Percentiles rank a stretch among this genome's conserved stretches.
Evolutionary conservation across 2,329 filamentous ascomycete genomes (phyloP).

Genomic region (Grosmannia serpens): DNA sequence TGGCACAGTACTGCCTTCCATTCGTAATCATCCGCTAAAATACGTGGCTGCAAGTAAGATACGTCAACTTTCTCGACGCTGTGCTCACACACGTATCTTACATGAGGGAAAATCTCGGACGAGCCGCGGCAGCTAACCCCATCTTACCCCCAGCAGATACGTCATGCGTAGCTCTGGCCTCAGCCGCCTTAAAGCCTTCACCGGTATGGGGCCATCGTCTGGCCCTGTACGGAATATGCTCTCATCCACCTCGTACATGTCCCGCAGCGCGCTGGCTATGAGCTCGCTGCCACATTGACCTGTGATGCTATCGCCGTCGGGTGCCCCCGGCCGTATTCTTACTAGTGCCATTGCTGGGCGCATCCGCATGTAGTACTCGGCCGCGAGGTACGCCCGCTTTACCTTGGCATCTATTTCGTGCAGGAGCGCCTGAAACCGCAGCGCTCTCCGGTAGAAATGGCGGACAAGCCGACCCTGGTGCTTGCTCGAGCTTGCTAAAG

Average conservation of each 20-base stretch:
- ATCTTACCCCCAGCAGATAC: not conserved
- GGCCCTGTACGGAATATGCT: not conserved
- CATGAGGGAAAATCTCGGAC: too few relatives aligned
- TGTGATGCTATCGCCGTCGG: not conserved
- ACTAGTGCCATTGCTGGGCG: not conserved
- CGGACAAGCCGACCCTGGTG: not conserved
- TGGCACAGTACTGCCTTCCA: too few relatives aligned
- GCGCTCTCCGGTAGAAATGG: not conserved
- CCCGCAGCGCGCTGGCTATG: not conserved
- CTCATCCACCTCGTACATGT: not conserved
- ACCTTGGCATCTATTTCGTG: not conserved
- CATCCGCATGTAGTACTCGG: not conserved
- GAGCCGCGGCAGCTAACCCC: not conserved
- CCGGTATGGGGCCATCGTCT: not conserved
- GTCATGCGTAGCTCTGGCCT: not conserved
- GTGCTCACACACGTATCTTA: too few relatives aligned
- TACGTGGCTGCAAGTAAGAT: too few relatives aligned
- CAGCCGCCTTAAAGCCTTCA: not conserved
- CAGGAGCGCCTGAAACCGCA: not conserved
- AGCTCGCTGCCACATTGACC: not conserved
- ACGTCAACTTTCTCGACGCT: too few relatives aligned
- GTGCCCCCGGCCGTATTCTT: not conserved
- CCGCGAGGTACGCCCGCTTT: not conserved
- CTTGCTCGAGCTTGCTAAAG: not conserved
- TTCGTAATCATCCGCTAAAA: too few relatives aligned